A percentile compares a stretch with the other conserved stretches of the same genome.
Evolutionary conservation across 495 filamentous ascomycete genomes (phyloP).

Genomic region (Penicillium odoratum): DNA sequence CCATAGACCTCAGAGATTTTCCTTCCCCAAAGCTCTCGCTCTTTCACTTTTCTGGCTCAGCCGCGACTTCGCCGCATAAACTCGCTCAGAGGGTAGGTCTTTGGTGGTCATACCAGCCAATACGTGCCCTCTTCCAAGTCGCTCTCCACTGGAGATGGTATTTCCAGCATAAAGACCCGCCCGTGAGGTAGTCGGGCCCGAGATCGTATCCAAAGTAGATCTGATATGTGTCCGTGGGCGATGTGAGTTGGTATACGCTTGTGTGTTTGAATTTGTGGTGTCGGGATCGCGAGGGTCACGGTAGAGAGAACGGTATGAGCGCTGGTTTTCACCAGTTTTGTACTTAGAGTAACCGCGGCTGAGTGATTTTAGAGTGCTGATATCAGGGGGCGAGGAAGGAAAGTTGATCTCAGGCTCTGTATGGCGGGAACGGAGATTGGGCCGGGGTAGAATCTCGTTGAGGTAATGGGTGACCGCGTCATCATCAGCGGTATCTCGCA

Average conservation of each 20-base stretch:
- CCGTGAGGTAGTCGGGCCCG: constrained; percentile 13
- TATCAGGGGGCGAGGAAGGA: constrained; percentile 37
- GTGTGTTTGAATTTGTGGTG: constrained; percentile 1
- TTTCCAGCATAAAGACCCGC: constrained; percentile 19
- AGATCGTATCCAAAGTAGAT: constrained; percentile 27
- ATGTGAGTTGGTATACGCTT: constrained; percentile 19
- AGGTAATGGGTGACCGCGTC: constrained; percentile 33
- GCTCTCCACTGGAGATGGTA: constrained; percentile 36
- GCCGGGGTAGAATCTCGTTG: constrained; percentile 30
- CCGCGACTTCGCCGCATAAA: constrained; percentile 62
- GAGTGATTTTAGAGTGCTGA: constrained; percentile 27
- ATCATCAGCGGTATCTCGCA: constrained; percentile 29
- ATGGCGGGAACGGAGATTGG: constrained; percentile 13
- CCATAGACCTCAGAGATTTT: constrained; percentile 20
- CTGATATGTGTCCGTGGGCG: constrained; percentile 36
- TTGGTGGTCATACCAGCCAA: constrained; percentile 36
- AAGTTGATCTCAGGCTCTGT: constrained; percentile 20
- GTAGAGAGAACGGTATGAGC: constrained; percentile 29
- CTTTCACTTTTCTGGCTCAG: constrained; percentile 54
- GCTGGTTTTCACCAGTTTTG: constrained; percentile 26
- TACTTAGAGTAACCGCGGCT: constrained; percentile 22
- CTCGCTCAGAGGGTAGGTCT: constrained; percentile 58
- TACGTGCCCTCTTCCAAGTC: constrained; percentile 36
- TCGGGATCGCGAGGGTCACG: constrained; percentile 15
- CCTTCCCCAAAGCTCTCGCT: constrained; percentile 28